phyloP scores from a whole-genome alignment of 2,329 filamentous ascomycete species.

The Pseudogymnoascus sp. region DNA sequence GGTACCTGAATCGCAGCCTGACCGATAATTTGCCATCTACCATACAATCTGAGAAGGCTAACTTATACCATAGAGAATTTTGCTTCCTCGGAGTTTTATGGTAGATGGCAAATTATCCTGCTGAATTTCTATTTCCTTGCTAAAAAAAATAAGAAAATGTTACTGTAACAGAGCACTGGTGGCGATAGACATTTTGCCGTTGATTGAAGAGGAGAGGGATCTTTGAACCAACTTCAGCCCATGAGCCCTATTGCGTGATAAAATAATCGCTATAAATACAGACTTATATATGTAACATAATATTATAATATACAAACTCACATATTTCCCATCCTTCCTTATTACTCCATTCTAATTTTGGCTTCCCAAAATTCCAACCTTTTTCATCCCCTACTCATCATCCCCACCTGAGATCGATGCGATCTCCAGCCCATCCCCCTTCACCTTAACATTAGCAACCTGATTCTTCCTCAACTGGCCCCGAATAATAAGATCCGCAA shows the following conservation, averaged over 20 bases:
- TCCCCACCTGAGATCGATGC: neutral
- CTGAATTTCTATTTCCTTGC: neutral
- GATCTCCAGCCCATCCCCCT: neutral
- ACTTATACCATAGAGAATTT: neutral
- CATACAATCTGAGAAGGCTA: neutral
- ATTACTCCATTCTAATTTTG: neutral
- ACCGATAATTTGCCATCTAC: conserved; percentile 4
- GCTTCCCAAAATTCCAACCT: neutral
- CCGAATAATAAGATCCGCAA: conserved; percentile 87
- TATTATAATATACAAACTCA: neutral
- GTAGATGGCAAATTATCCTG: neutral
- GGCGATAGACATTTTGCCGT: neutral
- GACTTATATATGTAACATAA: neutral
- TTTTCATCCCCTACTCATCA: neutral
- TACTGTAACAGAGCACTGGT: neutral
- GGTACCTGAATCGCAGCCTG: conserved; percentile 6
- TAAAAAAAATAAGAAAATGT: neutral
- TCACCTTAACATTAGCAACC: conserved; percentile 49
- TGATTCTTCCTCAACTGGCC: conserved; percentile 73
- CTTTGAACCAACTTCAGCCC: neutral
- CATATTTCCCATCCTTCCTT: neutral
- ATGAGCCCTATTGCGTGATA: neutral
- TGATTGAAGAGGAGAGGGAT: neutral
- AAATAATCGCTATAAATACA: neutral
- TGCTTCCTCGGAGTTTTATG: too few species aligned